Conservation (phyloP, 2,329 filamentous ascomycete species). For the Colletotrichum sp. region DNA sequence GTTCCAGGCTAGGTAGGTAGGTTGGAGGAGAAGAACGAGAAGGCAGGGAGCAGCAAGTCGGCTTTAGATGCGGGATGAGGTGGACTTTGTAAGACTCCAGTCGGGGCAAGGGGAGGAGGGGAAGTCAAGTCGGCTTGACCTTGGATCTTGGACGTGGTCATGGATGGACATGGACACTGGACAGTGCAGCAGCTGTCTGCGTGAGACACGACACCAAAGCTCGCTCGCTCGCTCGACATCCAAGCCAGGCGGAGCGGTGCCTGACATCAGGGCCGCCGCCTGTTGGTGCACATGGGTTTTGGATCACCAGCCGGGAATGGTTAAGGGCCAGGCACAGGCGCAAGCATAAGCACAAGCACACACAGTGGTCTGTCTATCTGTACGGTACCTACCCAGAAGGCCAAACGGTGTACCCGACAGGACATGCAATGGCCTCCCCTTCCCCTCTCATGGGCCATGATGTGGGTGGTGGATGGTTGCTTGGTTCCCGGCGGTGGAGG, state of each 20-base stretch:
- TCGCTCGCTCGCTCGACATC: neutral
- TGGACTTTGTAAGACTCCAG: slow-evolving; percentile 11
- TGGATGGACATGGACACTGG: neutral
- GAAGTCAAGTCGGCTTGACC: neutral
- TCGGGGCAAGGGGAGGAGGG: neutral
- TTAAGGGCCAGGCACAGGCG: slow-evolving; percentile 14
- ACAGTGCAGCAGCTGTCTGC: slow-evolving; percentile 1
- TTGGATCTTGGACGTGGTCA: neutral
- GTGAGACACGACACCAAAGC: neutral
- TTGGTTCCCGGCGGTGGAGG: slow-evolving; percentile 3
- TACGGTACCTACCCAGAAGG: neutral
- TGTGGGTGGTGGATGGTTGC: neutral
- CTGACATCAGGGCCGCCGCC: slow-evolving; percentile 8
- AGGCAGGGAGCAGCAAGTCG: neutral
- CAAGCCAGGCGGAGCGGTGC: neutral
- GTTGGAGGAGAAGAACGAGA: neutral
- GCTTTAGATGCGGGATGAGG: slow-evolving; percentile 15
- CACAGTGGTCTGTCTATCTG: neutral
- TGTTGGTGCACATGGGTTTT: slow-evolving; percentile 4
- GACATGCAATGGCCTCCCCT: neutral
- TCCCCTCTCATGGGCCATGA: neutral
- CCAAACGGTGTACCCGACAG: slow-evolving; percentile 14
- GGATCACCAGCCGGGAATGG: slow-evolving; percentile 12
- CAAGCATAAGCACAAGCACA: neutral
- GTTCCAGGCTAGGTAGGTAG: neutral